Base-by-base conservation (phyloP, 805 yeast genomes). In the Jamesozyma rosinii region DNA sequence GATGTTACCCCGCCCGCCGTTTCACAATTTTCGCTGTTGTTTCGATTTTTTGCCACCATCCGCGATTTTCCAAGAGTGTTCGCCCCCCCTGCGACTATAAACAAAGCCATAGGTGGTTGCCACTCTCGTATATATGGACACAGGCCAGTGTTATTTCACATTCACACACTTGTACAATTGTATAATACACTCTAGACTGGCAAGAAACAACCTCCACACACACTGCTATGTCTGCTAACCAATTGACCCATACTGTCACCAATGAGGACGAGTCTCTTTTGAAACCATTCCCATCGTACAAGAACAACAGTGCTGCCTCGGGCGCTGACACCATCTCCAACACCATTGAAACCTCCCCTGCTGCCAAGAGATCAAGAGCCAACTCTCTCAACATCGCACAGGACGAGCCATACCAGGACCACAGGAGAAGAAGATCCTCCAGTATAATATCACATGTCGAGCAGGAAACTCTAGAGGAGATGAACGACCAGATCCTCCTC, bases 391-490 rank as follows among this genome's bases (percentile, higher is more conserved):
- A 44, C 15, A 43, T 24, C 27, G 22, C n/a, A 32, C 46, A 40
- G 33, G 38, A 50, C n/a, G 63, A 61, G 41, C 67, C 67, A 2
- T 62, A 58, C 14, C 56, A 60, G 42, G 67, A 63, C 43, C 66
- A 62, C 38, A 56, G 67, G 42, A 68, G 83, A 54, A 75, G 96
- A 63, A 76, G 97, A 48, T 86, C 96, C 2, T 86, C 96, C 2
- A 81, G 92, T 18, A 74, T 92, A 48, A 79, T 90, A 49, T 90
- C 95, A 37, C 96, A 90, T 58, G 83, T 90, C 41, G 92, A 85
- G 59, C 95, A 94, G 15, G 98, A 92, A 60, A 81, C 88, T 15
- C 75, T 85, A 54, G 97, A 90, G 53, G 94, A 89, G 34, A 85
- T 82, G 62, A 86, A 82, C 55, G 98, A 90, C 61, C 97, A 90